phyloP scores from a whole-genome alignment of 2,329 filamentous ascomycete genomes.

The Hymenoscyphus fructigenus region DNA sequence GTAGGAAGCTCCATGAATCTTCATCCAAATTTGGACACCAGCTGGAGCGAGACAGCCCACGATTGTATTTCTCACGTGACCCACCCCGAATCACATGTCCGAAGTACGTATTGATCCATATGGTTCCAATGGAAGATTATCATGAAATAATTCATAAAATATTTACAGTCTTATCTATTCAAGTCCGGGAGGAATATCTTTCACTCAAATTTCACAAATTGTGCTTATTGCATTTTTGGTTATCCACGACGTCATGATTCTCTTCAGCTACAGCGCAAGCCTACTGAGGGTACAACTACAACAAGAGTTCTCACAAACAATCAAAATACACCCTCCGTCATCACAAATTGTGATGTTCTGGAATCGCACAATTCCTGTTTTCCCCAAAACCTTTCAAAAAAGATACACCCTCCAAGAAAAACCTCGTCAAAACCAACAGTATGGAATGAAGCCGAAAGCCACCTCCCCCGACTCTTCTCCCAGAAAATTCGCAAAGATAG shows the following conservation, averaged over 20 bases:
- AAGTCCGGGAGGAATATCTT: background rate
- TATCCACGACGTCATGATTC: constrained; percentile 2
- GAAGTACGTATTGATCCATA: no score
- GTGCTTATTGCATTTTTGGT: background rate
- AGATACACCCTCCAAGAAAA: background rate
- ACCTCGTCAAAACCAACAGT: background rate
- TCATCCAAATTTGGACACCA: background rate
- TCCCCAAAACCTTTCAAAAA: background rate
- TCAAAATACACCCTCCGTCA: background rate
- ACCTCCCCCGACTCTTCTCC: constrained; percentile 5
- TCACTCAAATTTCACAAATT: background rate
- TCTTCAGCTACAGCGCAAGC: background rate
- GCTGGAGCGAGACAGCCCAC: no score
- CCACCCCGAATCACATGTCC: no score
- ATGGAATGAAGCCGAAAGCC: constrained; percentile 25
- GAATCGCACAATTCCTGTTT: background rate
- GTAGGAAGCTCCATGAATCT: background rate
- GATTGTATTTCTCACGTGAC: no score
- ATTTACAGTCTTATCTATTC: background rate
- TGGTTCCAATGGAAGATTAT: no score
- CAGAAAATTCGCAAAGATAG: constrained; percentile 24
- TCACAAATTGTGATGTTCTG: background rate
- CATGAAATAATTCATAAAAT: background rate
- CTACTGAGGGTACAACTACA: background rate
- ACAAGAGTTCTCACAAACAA: background rate